Conservation (phyloP, 208 protist species). For the Perkinsela sp. region DNA sequence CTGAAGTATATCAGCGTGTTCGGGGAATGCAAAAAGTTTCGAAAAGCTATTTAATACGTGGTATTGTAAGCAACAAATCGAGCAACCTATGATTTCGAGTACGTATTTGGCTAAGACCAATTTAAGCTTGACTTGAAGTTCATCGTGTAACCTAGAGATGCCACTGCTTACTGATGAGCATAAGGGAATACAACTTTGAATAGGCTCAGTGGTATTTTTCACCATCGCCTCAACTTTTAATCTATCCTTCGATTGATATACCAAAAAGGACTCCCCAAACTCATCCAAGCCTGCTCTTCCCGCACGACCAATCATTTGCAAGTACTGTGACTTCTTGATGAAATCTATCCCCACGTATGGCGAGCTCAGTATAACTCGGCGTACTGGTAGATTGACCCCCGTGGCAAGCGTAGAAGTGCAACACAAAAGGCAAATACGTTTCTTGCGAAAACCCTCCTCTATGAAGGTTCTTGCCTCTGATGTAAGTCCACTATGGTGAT, state of each 20-base stretch:
- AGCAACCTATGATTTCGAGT: not conserved
- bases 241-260: constrained; percentile 1
- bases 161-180: not conserved
- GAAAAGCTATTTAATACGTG: not conserved
- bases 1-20: not conserved
- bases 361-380: constrained; percentile 51
- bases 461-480: constrained; percentile 29
- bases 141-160: not conserved
- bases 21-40: not conserved
- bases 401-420: constrained; percentile 67
- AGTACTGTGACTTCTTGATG: constrained; percentile 9
- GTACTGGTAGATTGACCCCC: constrained; percentile 70
- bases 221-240: constrained; percentile 3
- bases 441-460: constrained; percentile 46
- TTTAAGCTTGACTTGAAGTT: not conserved
- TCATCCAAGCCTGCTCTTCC: constrained; percentile 13
- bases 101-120: not conserved
- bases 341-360: constrained; percentile 9
- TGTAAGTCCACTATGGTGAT: constrained; percentile 52
- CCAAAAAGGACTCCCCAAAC: constrained; percentile 8
- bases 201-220: constrained; percentile 1
- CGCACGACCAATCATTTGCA: constrained; percentile 17
- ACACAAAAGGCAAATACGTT: constrained; percentile 49
- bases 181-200: not conserved
- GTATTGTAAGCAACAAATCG: not conserved